These are phyloP conservation scores for Vicia sativa DNA, from an alignment of 306 rosid genomes.

Conservation along the genomic window DNA sequence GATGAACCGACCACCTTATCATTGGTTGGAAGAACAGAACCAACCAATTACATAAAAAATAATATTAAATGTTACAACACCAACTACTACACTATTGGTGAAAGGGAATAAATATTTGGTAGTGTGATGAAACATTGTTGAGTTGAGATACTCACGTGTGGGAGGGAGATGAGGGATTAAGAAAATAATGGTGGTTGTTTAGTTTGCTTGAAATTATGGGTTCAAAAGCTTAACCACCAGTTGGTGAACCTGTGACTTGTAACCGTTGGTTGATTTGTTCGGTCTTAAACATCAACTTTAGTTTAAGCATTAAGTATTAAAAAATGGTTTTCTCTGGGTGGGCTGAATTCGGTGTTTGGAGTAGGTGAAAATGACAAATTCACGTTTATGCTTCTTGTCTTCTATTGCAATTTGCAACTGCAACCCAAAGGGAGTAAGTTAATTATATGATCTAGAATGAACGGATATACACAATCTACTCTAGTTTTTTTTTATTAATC, in stretches of 20 bases:
- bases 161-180: slow-evolving; percentile 49
- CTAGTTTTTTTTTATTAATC: too few species aligned
- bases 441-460: too few species aligned
- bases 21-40: slow-evolving; percentile 84
- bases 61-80: slow-evolving; percentile 41
- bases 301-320: slow-evolving; percentile 38
- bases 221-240: slow-evolving; percentile 79
- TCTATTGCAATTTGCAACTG: not conserved
- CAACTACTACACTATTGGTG: slow-evolving; percentile 41
- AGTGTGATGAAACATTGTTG: slow-evolving; percentile 9
- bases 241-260: slow-evolving; percentile 74
- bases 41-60: slow-evolving; percentile 56
- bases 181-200: slow-evolving; percentile 51
- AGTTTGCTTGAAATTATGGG: slow-evolving; percentile 58
- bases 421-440: not conserved
- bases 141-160: slow-evolving; percentile 75
- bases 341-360: slow-evolving; percentile 42
- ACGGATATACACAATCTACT: too few species aligned
- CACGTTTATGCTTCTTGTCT: slow-evolving; percentile 34
- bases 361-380: slow-evolving; percentile 51
- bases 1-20: slow-evolving; percentile 60
- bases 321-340: slow-evolving; percentile 20
- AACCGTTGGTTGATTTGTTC: slow-evolving; percentile 39
- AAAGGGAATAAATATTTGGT: slow-evolving; percentile 51
- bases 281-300: slow-evolving; percentile 58